phyloP scores from a whole-genome alignment of 108 stramenopile genomes.

The Halocafeteria seosinensis region DNA sequence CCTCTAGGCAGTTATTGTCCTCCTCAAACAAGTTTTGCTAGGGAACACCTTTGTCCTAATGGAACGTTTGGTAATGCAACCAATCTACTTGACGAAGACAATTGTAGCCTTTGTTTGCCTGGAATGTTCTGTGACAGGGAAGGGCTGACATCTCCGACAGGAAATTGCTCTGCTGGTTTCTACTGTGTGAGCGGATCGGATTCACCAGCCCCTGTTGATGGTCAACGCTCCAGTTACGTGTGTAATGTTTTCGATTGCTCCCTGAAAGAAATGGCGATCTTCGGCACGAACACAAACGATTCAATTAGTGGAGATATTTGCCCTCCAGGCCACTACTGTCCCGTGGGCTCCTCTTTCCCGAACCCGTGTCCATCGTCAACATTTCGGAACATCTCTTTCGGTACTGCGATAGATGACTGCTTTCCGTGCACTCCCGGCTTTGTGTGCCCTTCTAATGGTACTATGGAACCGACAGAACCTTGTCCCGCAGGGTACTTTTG shows the following conservation, averaged over 20 bases:
- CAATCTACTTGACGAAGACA: no score
- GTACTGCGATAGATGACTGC: constrained; percentile 7
- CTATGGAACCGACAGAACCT: neutral
- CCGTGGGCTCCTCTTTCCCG: constrained; percentile 1
- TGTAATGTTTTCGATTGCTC: no score
- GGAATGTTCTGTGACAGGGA: constrained; percentile 34
- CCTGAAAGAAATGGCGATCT: no score
- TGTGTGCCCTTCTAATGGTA: neutral
- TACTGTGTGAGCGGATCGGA: constrained; percentile 13
- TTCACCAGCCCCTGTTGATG: neutral
- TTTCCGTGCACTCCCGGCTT: constrained; percentile 6
- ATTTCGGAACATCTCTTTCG: neutral
- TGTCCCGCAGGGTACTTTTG: neutral
- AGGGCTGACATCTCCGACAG: constrained; percentile 18
- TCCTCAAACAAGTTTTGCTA: neutral
- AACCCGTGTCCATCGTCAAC: neutral
- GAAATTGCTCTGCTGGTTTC: constrained; percentile 21
- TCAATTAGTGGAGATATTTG: no score
- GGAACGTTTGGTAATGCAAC: constrained; percentile 19
- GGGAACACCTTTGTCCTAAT: constrained; percentile 28
- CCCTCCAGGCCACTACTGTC: constrained; percentile 38
- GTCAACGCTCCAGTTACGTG: no score
- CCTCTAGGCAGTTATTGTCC: constrained; percentile 36
- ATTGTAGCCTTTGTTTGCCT: constrained; percentile 30
- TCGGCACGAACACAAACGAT: no score